Base-by-base conservation (phyloP, 1,284 basidiomycete species). In the Mycena sp. region DNA sequence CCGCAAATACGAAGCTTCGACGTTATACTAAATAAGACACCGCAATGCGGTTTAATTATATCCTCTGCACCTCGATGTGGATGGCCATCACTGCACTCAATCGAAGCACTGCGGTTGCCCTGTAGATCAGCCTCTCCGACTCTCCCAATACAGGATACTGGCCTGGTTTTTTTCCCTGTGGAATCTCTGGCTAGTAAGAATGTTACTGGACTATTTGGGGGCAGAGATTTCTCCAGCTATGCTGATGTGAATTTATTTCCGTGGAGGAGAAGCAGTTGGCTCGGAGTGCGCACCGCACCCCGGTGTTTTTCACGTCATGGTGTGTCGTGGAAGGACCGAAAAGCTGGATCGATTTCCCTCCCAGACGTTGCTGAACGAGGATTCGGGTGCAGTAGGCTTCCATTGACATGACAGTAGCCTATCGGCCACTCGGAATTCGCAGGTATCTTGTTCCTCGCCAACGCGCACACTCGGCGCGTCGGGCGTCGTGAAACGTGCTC, bases 351-450 rank as follows among this genome's bases (percentile, higher is more conserved):
- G 48, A 44, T 29, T 51, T 50, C 53, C 40, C 4, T 43, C 25
- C 28, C 38, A 4, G 51, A 37, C 21, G 45, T 16, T 48, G 52
- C 23, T 43, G n/a, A n/a, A n/a, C n/a, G n/a, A n/a, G n/a, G n/a
- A n/a, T n/a, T n/a, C n/a, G 26, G 21, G 45, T 28, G 51, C 45
- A 38, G 46, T 30, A 45, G 19, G 25, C 55, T 63, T 67, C 68
- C 50, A 68, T 71, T 82, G 81, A 77, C 81, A 78, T 81, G 81
- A 82, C 81, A 82, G 74, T 71, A 78, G 76, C 62, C 73, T 76
- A 76, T 65, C 66, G 37, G 50, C 12, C 21, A 60, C 56, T 67
- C 71, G 35, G 32, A 37, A 45, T 6, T 43, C 51, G 21, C 10
- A 51, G 46, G 71, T 11, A 37, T 58, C 17, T 53, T 48, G 50